These are phyloP conservation scores for Mucor mucedo DNA, from an alignment of 371 early-diverging fungal species.

Conservation along the genomic window DNA sequence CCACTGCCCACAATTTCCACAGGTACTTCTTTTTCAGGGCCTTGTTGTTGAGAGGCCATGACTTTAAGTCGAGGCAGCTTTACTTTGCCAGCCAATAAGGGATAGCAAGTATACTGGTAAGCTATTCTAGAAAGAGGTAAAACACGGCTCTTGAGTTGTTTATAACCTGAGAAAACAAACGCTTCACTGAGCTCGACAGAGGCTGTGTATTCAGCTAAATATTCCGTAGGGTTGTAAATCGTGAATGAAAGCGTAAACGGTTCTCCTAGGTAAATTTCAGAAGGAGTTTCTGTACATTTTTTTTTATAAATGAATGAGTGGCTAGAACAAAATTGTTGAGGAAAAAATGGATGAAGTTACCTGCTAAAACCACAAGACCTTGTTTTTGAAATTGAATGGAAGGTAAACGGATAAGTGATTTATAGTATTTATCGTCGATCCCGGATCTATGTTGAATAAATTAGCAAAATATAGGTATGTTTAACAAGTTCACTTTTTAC, in stretches of 20 bases:
- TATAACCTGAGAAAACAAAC: conserved; percentile 76
- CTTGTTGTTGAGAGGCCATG: conserved; percentile 41
- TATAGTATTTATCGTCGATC: conserved; percentile 23
- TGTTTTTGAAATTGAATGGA: conserved; percentile 39
- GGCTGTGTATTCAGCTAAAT: conserved; percentile 59
- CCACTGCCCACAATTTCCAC: conserved; percentile 37
- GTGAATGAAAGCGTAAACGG: conserved; percentile 66
- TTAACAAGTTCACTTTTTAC: conserved; percentile 18
- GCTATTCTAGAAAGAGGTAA: conserved; percentile 54
- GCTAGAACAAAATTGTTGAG: not conserved
- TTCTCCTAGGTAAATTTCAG: conserved; percentile 55
- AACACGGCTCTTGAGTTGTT: conserved; percentile 60
- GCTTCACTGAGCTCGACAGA: conserved; percentile 73
- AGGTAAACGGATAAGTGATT: conserved; percentile 35
- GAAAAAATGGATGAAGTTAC: conserved; percentile 22
- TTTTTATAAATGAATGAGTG: conserved; percentile 5
- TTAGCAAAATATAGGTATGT: not conserved
- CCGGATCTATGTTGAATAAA: conserved; percentile 25
- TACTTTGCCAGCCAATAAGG: conserved; percentile 58
- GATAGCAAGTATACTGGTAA: conserved; percentile 52
- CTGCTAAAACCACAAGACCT: conserved; percentile 40
- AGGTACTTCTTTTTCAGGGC: conserved; percentile 43
- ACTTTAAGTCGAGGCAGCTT: conserved; percentile 58
- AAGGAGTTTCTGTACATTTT: conserved; percentile 46
- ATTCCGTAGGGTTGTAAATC: conserved; percentile 67